Conservation (phyloP, 2,329 filamentous ascomycete genomes). For the Talaromyces sp. region DNA sequence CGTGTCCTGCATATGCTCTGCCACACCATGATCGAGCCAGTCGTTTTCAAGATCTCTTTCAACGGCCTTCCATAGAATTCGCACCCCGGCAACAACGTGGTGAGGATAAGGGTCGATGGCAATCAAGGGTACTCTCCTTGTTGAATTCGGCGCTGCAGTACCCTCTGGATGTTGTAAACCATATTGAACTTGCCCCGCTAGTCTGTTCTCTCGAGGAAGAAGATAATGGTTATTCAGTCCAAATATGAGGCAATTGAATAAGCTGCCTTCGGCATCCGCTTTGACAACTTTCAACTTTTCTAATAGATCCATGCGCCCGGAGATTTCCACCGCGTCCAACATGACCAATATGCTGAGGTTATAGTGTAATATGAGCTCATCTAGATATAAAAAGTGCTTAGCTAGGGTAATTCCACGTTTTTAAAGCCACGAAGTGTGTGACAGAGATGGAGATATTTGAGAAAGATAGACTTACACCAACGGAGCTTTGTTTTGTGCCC, state of each 20-base stretch:
- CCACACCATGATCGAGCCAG: conserved; percentile 27
- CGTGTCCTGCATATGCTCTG: conserved; percentile 27
- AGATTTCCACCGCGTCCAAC: conserved; percentile 30
- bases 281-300: conserved; percentile 25
- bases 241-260: conserved; percentile 31
- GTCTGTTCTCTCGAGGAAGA: conserved; percentile 21
- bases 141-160: not conserved
- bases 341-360: conserved; percentile 31
- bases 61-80: conserved; percentile 30
- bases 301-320: conserved; percentile 29
- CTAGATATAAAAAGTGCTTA: conserved; percentile 7
- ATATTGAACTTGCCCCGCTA: not conserved
- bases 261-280: conserved; percentile 28
- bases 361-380: conserved; percentile 32
- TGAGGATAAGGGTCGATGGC: conserved; percentile 35
- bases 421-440: not conserved
- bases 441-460: not conserved
- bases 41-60: conserved; percentile 28
- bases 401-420: not conserved
- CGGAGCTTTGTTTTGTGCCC: conserved; percentile 32
- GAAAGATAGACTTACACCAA: conserved; percentile 30
- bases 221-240: conserved; percentile 30
- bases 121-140: conserved; percentile 26
- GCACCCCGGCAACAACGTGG: conserved; percentile 32
- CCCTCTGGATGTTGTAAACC: not conserved